These are phyloP conservation scores for Bauhinia variegata DNA, from an alignment of 306 rosid species.

Conservation along the genomic window DNA sequence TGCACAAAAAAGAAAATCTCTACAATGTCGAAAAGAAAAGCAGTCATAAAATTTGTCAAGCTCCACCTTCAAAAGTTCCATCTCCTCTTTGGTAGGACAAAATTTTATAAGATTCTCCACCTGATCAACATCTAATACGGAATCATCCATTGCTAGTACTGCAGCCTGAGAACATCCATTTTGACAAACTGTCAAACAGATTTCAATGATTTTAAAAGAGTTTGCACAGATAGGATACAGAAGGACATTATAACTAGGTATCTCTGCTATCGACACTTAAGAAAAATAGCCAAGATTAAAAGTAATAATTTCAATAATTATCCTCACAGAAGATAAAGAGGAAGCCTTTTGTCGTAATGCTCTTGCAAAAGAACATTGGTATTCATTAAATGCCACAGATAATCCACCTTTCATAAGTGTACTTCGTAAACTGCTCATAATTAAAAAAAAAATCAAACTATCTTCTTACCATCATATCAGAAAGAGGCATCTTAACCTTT, in stretches of 20 bases:
- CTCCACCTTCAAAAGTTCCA: conserved; percentile 93
- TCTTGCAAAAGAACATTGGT: conserved; percentile 26
- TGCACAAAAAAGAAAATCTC: not conserved
- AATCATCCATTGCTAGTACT: conserved; percentile 85
- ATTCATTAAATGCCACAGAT: no score
- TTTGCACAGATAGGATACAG: conserved; percentile 14
- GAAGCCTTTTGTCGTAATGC: conserved; percentile 6
- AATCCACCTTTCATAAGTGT: no score
- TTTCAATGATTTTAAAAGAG: not conserved
- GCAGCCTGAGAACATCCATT: conserved; percentile 74
- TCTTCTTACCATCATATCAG: conserved; percentile 96
- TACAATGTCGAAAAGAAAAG: conserved; percentile 4
- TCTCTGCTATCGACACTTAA: conserved; percentile 17
- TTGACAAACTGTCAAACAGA: conserved; percentile 32
- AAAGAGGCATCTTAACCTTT: conserved; percentile 98
- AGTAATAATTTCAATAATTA: conserved; percentile 11
- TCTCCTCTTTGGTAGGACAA: conserved; percentile 98
- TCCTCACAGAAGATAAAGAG: conserved; percentile 15
- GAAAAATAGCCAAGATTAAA: conserved; percentile 13
- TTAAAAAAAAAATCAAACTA: conserved; percentile 31
- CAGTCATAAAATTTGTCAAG: conserved; percentile 26
- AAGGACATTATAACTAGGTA: conserved; percentile 18
- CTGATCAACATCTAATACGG: conserved; percentile 92
- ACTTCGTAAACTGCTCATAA: conserved; percentile 18
- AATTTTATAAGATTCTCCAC: conserved; percentile 93